These are phyloP conservation scores for Aspergillus flavus DNA, from an alignment of 2,329 filamentous ascomycete genomes.

Conservation along the genomic window DNA sequence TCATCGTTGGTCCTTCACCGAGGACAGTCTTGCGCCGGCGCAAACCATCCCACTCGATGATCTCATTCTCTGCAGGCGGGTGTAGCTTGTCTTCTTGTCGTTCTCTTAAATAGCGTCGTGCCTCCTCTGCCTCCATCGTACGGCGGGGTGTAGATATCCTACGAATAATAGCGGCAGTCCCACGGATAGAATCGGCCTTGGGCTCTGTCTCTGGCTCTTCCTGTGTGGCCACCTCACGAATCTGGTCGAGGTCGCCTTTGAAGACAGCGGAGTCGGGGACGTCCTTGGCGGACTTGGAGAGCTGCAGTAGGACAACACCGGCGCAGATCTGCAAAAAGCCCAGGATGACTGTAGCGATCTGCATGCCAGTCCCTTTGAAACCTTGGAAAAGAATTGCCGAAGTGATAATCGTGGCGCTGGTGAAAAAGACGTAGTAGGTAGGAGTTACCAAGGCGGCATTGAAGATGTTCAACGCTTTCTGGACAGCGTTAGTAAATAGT, in stretches of 20 bases:
- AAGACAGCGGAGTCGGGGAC: slow-evolving; percentile 93
- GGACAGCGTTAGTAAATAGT: slow-evolving; percentile 22
- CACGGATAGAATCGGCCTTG: slow-evolving; percentile 93
- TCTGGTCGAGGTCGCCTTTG: slow-evolving; percentile 88
- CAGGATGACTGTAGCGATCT: slow-evolving; percentile 86
- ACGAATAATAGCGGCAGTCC: slow-evolving; percentile 83
- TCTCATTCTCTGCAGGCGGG: slow-evolving; percentile 75
- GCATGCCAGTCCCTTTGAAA: slow-evolving; percentile 80
- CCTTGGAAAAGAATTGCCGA: slow-evolving; percentile 90
- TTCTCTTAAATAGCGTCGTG: slow-evolving; percentile 77
- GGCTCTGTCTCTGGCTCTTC: slow-evolving; percentile 96
- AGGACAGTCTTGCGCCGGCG: slow-evolving; percentile 68
- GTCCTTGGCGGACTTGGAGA: slow-evolving; percentile 98
- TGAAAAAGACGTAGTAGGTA: slow-evolving; percentile 99
- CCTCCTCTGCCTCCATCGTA: slow-evolving; percentile 78
- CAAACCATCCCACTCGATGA: slow-evolving; percentile 89
- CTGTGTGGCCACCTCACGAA: slow-evolving; percentile 91
- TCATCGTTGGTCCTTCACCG: slow-evolving; percentile 47
- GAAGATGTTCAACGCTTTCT: slow-evolving; percentile 98
- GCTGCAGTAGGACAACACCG: slow-evolving; percentile 86
- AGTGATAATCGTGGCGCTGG: slow-evolving; percentile 90
- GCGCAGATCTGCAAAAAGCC: slow-evolving; percentile 93
- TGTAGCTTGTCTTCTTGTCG: slow-evolving; percentile 70
- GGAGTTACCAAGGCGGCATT: slow-evolving; percentile 96
- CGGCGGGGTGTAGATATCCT: slow-evolving; percentile 75